A percentile compares a stretch with the other conserved stretches of the same genome.
phyloP scores from a whole-genome alignment of 2,329 filamentous ascomycete species.

The Cladorrhinum sp. region DNA sequence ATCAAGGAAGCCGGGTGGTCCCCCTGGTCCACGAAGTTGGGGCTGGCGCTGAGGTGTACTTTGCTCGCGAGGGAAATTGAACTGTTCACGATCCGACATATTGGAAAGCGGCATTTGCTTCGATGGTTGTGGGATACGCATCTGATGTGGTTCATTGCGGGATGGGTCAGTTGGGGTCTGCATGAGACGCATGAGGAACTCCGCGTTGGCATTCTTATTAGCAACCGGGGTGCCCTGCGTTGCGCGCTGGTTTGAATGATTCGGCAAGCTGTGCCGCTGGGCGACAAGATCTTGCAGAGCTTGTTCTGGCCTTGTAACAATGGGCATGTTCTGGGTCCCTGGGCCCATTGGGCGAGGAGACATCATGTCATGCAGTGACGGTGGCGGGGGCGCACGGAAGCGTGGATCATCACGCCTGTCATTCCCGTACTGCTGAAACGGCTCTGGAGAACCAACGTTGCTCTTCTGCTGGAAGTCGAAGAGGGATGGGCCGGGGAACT shows the following conservation, averaged over 20 bases:
- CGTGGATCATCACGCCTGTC: slow-evolving; percentile 46
- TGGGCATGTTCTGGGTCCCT: slow-evolving; percentile 30
- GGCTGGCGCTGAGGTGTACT: slow-evolving; percentile 37
- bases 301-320: slow-evolving; percentile 52
- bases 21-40: slow-evolving; percentile 45
- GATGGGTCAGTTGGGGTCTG: slow-evolving; percentile 51
- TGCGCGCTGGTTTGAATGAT: slow-evolving; percentile 45
- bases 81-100: slow-evolving; percentile 46
- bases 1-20: slow-evolving; percentile 53
- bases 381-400: slow-evolving; percentile 38
- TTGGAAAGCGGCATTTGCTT: slow-evolving; percentile 47
- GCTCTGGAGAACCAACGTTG: slow-evolving; percentile 45
- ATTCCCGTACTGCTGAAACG: slow-evolving; percentile 46
- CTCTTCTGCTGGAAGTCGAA: slow-evolving; percentile 36
- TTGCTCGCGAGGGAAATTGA: slow-evolving; percentile 44
- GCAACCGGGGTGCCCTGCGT: slow-evolving; percentile 41
- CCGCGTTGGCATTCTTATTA: slow-evolving; percentile 61
- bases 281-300: slow-evolving; percentile 59
- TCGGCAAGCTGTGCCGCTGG: slow-evolving; percentile 55
- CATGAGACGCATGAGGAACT: slow-evolving; percentile 85
- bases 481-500: slow-evolving; percentile 17
- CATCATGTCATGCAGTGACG: slow-evolving; percentile 50
- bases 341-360: slow-evolving; percentile 45
- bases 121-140: slow-evolving; percentile 52
- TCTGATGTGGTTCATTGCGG: slow-evolving; percentile 47